Evolutionary conservation across 306 rosid species (phyloP).

Genomic region (Cucumis sativus): Cucumber_9930_V3 NC_026657.2:38541001-38541500

Average conservation of each 20-base stretch:
- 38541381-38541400: slow-evolving; percentile 59
- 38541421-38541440: slow-evolving; percentile 58
- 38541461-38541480: slow-evolving; percentile 63
- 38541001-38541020: background rate
- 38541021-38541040: background rate
- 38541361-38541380: slow-evolving; percentile 65
- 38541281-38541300: slow-evolving; percentile 73
- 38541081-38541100: background rate
- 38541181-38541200: slow-evolving; percentile 25
- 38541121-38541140: background rate
- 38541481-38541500: slow-evolving; percentile 82
- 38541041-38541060: background rate
- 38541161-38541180: slow-evolving; percentile 50
- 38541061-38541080: background rate
- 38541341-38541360: slow-evolving; percentile 39
- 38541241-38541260: slow-evolving; percentile 49
- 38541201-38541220: background rate
- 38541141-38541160: background rate
- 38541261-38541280: slow-evolving; percentile 58
- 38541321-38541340: slow-evolving; percentile 64
- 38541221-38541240: slow-evolving; percentile 15
- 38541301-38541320: slow-evolving; percentile 67
- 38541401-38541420: slow-evolving; percentile 51
- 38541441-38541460: slow-evolving; percentile 90
- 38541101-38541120: background rate